A percentile compares a stretch with the other conserved stretches of the same genome.
These are phyloP conservation scores for Phytophthora niederhauseri DNA, from an alignment of 352 stramenopile species.

Conservation along the genomic window DNA sequence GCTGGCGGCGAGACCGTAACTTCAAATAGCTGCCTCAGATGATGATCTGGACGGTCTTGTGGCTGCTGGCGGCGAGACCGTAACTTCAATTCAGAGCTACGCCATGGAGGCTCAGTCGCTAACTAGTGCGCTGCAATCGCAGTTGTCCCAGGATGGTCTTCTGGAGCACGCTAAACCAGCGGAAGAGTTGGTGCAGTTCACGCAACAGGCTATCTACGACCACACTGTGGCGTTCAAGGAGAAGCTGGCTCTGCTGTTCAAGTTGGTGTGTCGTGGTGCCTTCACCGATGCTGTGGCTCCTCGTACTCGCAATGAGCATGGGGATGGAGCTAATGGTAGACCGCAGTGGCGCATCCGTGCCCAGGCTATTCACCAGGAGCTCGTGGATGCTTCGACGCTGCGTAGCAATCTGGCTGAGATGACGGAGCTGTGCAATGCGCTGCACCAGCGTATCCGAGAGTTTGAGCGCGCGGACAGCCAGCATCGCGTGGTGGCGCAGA, in stretches of 20 bases:
- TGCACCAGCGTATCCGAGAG: slow-evolving; percentile 75
- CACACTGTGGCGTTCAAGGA: slow-evolving; percentile 66
- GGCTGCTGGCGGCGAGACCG: slow-evolving; percentile 62
- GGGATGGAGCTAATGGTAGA: slow-evolving; percentile 39
- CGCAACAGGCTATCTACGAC: slow-evolving; percentile 49
- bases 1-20: slow-evolving; percentile 66
- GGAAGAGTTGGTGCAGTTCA: slow-evolving; percentile 53
- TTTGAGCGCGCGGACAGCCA: slow-evolving; percentile 79
- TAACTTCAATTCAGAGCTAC: slow-evolving; percentile 63
- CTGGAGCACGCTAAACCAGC: slow-evolving; percentile 18
- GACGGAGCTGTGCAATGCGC: slow-evolving; percentile 64
- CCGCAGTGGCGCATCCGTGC: slow-evolving; percentile 80
- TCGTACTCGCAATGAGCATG: slow-evolving; percentile 33
- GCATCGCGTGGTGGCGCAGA: slow-evolving; percentile 78
- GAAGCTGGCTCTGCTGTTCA: slow-evolving; percentile 66
- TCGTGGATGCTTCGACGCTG: slow-evolving; percentile 66
- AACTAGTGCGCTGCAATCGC: slow-evolving; percentile 43
- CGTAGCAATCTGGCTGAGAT: slow-evolving; percentile 66
- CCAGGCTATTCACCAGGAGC: slow-evolving; percentile 69
- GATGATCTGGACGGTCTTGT: slow-evolving; percentile 72
- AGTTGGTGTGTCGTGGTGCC: slow-evolving; percentile 74
- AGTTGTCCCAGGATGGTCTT: slow-evolving; percentile 37
- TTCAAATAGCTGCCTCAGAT: slow-evolving; percentile 59
- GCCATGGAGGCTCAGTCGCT: slow-evolving; percentile 54
- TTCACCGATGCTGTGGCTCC: slow-evolving; percentile 78